phyloP scores from a whole-genome alignment of 768 basidiomycete genomes.

The Termitomyces sp. region DNA sequence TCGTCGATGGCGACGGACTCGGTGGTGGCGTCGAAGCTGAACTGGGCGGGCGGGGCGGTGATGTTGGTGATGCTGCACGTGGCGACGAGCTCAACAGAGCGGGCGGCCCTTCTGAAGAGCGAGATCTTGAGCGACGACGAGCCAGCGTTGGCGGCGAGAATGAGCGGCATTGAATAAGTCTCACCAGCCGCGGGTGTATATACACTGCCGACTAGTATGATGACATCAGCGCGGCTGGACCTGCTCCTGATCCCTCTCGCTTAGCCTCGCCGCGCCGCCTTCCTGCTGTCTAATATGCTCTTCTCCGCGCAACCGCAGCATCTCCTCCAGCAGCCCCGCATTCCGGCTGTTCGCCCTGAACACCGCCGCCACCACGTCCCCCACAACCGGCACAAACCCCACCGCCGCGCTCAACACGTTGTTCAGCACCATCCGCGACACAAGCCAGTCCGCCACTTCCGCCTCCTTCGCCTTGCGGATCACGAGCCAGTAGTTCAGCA shows the following conservation, averaged over 20 bases:
- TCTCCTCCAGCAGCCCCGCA: conserved; percentile 81
- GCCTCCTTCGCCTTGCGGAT: conserved; percentile 70
- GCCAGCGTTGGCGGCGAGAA: conserved; percentile 74
- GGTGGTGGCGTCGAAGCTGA: conserved; percentile 35
- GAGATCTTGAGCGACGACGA: conserved; percentile 85
- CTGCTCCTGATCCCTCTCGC: conserved; percentile 31
- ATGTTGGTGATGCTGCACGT: conserved; percentile 54
- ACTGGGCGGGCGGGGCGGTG: conserved; percentile 17
- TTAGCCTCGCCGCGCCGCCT: conserved; percentile 18
- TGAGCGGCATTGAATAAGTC: conserved; percentile 22
- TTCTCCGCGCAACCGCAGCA: conserved; percentile 69
- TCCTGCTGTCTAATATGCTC: conserved; percentile 53
- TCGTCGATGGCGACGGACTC: conserved; percentile 37
- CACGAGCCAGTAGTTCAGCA: conserved; percentile 71
- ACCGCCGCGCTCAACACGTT: conserved; percentile 61
- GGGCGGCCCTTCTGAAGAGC: conserved; percentile 34
- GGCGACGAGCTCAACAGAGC: conserved; percentile 37
- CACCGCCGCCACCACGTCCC: conserved; percentile 69
- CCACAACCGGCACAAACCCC: conserved; percentile 64
- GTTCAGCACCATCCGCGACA: conserved; percentile 70
- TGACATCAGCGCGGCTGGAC: conserved; percentile 43
- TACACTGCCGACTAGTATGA: background rate
- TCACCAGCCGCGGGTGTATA: background rate
- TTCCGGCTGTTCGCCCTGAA: conserved; percentile 91
- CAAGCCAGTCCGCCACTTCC: conserved; percentile 61